Conservation (phyloP, 495 filamentous ascomycete genomes). For the Talaromyces liani region DNA sequence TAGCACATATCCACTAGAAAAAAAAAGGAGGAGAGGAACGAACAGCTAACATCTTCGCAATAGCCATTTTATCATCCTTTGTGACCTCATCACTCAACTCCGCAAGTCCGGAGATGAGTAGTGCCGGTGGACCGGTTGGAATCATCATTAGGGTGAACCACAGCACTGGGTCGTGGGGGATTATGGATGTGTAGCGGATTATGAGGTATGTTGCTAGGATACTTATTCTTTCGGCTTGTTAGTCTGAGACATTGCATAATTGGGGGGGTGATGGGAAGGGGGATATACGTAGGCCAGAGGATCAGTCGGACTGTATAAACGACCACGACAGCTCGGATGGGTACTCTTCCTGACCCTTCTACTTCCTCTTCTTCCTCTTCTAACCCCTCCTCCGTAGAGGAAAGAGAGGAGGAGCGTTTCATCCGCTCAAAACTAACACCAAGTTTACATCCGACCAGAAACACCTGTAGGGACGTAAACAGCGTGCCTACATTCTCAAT, state of each 20-base stretch:
- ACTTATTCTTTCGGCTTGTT: slow-evolving; percentile 24
- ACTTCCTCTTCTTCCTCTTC: neutral
- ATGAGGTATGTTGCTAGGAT: slow-evolving; percentile 56
- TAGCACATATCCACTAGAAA: no score
- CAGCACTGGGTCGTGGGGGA: slow-evolving; percentile 60
- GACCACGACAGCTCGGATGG: slow-evolving; percentile 42
- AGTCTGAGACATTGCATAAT: neutral
- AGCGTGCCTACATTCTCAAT: slow-evolving; percentile 60
- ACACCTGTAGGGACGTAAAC: slow-evolving; percentile 65
- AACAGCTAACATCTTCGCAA: slow-evolving; percentile 64
- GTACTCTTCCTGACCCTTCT: slow-evolving; percentile 36
- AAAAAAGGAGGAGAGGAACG: no score
- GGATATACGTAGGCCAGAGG: slow-evolving; percentile 48
- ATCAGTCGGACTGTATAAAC: slow-evolving; percentile 56
- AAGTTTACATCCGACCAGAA: slow-evolving; percentile 66
- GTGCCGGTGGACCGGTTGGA: slow-evolving; percentile 63
- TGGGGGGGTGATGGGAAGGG: slow-evolving; percentile 7
- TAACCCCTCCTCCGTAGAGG: neutral
- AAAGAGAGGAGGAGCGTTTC: slow-evolving; percentile 28
- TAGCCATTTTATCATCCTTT: slow-evolving; percentile 56
- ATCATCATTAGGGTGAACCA: slow-evolving; percentile 77
- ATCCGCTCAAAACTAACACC: slow-evolving; percentile 44
- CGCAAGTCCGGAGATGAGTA: slow-evolving; percentile 60
- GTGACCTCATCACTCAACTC: slow-evolving; percentile 51
- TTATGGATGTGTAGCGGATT: slow-evolving; percentile 47